Evolutionary conservation across 192 early-diverging fungal species (phyloP).

Genomic region (Coemansia sp.): DNA sequence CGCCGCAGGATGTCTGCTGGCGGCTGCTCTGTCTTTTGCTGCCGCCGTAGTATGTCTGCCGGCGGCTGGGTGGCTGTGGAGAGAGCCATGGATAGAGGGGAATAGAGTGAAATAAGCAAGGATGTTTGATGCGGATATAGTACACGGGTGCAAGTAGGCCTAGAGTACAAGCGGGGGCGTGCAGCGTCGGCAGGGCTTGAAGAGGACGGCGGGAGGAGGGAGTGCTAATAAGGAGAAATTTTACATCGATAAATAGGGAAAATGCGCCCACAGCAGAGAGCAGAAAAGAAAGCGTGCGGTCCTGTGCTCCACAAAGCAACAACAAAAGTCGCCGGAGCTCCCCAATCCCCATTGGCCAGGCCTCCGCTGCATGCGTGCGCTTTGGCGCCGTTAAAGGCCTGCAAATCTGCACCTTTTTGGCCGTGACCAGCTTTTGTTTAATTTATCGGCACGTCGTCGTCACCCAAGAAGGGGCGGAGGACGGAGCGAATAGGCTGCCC

Average conservation of each 20-base stretch:
- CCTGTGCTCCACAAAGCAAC: conserved; percentile 1
- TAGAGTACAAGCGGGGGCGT: background rate
- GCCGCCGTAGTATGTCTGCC: background rate
- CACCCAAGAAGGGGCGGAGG: too few species aligned
- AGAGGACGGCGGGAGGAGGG: background rate
- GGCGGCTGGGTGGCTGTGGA: background rate
- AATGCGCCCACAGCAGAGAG: background rate
- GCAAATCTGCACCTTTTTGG: background rate
- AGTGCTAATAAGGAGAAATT: background rate
- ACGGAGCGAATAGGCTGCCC: background rate
- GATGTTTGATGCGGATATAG: background rate
- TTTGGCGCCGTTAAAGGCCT: too few species aligned
- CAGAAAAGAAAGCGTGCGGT: background rate
- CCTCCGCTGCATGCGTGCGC: background rate
- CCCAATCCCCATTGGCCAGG: background rate
- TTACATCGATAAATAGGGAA: conserved; percentile 1
- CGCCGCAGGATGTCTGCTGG: background rate
- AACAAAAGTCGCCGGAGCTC: conserved; percentile 4
- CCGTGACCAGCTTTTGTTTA: background rate
- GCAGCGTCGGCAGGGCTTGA: background rate
- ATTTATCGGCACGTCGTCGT: background rate
- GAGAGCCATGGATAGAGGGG: background rate
- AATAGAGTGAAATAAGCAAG: background rate
- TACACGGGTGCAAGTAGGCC: background rate
- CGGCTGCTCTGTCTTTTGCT: background rate